Percentiles rank a stretch among this genome's conserved stretches.
Conservation (phyloP, 768 basidiomycete species). For the Mycena floridula region DNA sequence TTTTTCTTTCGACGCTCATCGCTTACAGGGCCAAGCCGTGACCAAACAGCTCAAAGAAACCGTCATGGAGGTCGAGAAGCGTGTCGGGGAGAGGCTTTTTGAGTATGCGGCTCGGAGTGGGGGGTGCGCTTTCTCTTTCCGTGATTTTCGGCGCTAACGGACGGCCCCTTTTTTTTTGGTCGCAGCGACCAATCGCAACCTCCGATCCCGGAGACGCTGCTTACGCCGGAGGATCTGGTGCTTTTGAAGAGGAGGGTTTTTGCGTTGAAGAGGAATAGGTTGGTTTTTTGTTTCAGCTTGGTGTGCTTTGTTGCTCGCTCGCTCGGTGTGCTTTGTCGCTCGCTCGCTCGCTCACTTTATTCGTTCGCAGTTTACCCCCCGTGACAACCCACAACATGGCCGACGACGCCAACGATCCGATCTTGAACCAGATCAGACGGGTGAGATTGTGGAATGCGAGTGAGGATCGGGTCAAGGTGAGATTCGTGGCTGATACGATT, state of each 20-base stretch:
- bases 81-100: slow-evolving; percentile 87
- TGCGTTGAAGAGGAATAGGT: slow-evolving; percentile 79
- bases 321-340: too few species aligned
- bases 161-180: too few species aligned
- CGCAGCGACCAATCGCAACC: slow-evolving; percentile 67
- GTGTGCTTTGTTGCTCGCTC: too few species aligned
- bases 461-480: slow-evolving; percentile 90
- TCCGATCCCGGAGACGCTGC: slow-evolving; percentile 67
- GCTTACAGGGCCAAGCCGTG: slow-evolving; percentile 95
- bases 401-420: slow-evolving; percentile 88
- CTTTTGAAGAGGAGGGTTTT: slow-evolving; percentile 94
- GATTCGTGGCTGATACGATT: too few species aligned
- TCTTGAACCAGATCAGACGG: slow-evolving; percentile 89
- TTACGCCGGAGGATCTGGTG: slow-evolving; percentile 90
- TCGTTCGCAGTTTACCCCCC: slow-evolving; percentile 64
- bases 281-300: neutral
- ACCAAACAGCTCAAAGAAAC: slow-evolving; percentile 96
- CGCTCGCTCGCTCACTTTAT: too few species aligned
- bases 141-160: neutral
- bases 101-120: slow-evolving; percentile 92
- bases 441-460: slow-evolving; percentile 89
- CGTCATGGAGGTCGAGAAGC: slow-evolving; percentile 90
- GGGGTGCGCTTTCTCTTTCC: slow-evolving; percentile 46
- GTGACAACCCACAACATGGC: slow-evolving; percentile 99
- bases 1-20: too few species aligned